Base-by-base conservation (phyloP, 106 monocot species). In the Narthecium ossifragum region DNA sequence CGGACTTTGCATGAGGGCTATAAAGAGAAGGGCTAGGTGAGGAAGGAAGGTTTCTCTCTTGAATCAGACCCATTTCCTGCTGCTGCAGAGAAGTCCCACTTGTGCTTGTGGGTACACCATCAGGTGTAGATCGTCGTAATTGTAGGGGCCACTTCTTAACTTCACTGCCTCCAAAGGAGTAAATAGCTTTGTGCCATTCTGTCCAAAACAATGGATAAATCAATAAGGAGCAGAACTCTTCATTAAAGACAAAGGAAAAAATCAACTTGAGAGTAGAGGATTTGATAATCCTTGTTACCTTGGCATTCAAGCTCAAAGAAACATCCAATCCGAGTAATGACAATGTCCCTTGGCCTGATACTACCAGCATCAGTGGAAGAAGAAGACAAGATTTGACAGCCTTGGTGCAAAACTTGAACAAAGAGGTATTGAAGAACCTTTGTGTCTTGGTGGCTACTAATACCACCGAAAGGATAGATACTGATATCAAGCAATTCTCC, bases 151-250 rank as follows among this genome's bases (percentile, higher is more conserved):
- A 98, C 56, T 90, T 96, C 56, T 74, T 90, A 37, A 90, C 81
- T 62, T 98, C 96, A 63, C 80, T 90, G 17, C 96, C 96, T 9
- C 96, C 90, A 59, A 98, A 67, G 9, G 84, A 78, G 40, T 90
- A 90, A 51, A 98, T 84, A 68, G 96, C 96, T 41, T 79, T 98
- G 65, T 98, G 96, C 90, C 96, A 98, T 68, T 98, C 96, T 98
- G 78, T 55, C 56, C 23, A 62, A 22, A 65, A 9, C 10, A 71
- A 78, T 17, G 39, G 17, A 24, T 55, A 47, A 24, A 34, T 47
- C 46, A 65, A 0, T 31, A 21, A 53, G 53, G 47, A n/a, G n/a
- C n/a, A n/a, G n/a, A n/a, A n/a, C n/a, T n/a, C n/a, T n/a, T n/a
- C n/a, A n/a, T n/a, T n/a, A n/a, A n/a, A n/a, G n/a, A n/a, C n/a